Evolutionary conservation across 352 stramenopile species (phyloP).

Genomic region (Ophiocytium majus): DNA sequence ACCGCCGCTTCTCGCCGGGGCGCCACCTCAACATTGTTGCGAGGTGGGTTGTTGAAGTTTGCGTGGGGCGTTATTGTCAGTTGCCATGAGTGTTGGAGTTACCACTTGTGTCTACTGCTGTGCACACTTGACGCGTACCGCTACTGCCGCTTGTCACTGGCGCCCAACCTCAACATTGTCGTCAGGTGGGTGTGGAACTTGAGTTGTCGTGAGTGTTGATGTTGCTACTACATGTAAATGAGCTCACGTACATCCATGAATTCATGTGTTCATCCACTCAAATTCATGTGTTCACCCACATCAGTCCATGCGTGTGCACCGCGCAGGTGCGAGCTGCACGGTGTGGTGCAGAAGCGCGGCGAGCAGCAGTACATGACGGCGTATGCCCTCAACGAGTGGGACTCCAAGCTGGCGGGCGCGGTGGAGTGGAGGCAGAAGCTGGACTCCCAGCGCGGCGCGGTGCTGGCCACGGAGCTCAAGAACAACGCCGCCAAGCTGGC

Average conservation of each 20-base stretch:
- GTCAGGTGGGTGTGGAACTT: not conserved
- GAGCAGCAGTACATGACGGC: constrained; percentile 85
- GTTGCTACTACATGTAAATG: too few relatives aligned
- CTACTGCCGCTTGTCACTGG: constrained; percentile 92
- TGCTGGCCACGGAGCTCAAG: constrained; percentile 96
- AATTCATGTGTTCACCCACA: not conserved
- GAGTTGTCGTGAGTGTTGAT: too few relatives aligned
- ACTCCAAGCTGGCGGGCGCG: constrained; percentile 70
- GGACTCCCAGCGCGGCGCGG: constrained; percentile 89
- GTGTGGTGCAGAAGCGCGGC: constrained; percentile 65
- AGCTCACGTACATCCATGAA: too few relatives aligned
- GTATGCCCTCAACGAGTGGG: constrained; percentile 95
- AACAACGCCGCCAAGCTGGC: constrained; percentile 97
- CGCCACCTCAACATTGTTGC: too few relatives aligned
- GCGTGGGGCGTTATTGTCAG: too few relatives aligned
- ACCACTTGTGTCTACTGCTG: too few relatives aligned
- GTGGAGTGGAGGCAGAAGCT: constrained; percentile 92
- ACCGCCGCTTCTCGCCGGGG: too few relatives aligned
- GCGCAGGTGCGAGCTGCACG: constrained; percentile 85
- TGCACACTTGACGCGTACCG: too few relatives aligned
- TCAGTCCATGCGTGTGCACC: not conserved
- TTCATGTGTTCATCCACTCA: too few relatives aligned
- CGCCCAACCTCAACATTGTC: constrained; percentile 50
- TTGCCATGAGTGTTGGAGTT: too few relatives aligned
- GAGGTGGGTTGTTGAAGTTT: too few relatives aligned